Base-by-base conservation (phyloP, 352 stramenopile species). In the Globisporangium okanoganense region DNA sequence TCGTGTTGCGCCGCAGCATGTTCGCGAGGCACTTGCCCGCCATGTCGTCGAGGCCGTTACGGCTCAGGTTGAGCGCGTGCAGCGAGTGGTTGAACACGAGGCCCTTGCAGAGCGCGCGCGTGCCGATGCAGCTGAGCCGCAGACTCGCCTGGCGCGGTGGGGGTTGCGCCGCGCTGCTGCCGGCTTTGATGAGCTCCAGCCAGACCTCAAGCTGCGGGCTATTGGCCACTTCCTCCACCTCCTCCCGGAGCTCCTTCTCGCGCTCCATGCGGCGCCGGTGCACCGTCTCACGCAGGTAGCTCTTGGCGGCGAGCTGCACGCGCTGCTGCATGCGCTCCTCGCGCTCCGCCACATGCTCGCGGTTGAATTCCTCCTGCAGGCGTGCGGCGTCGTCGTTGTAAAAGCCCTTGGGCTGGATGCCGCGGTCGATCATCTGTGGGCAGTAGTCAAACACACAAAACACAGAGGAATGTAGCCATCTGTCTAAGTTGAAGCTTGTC, bases 321-420 rank as follows among this genome's bases (percentile, higher is more conserved):
- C 87, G 87, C 43, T 90, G 78, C 44, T 85, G 71, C 58, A 85
- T 75, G 36, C 84, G 75, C 38, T 72, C 73, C 31, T 90, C 79
- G 18, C 74, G 74, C 60, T 94, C 84, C 2, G 78, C 75, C 25
- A 67, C 70, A 65, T 92, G 78, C 50, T 92, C 82, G 50, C 78
- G 73, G 56, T 90, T 83, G 64, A 90, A 90, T 58, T 90, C 79
- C 29, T 94, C 82, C 55, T 94, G 84, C 10, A 94, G 71, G n/a
- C 82, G 78, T 33, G 75, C 73, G 22, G 82, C 84, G 64, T 94
- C 82, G 65, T 94, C 84, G 61, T 92, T 94, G 71, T 88, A 94
- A 50, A 92, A 94, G 13, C 80, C 84, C 50, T 94, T 90, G 41
- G 84, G 82, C 58, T 94, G 84, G 55, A 92, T 91, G 22, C 84